Percentiles rank a stretch among this genome's conserved stretches.
These are phyloP conservation scores for Picea glauca DNA, from an alignment of 75 land plant genomes.

Conservation along the genomic window DNA sequence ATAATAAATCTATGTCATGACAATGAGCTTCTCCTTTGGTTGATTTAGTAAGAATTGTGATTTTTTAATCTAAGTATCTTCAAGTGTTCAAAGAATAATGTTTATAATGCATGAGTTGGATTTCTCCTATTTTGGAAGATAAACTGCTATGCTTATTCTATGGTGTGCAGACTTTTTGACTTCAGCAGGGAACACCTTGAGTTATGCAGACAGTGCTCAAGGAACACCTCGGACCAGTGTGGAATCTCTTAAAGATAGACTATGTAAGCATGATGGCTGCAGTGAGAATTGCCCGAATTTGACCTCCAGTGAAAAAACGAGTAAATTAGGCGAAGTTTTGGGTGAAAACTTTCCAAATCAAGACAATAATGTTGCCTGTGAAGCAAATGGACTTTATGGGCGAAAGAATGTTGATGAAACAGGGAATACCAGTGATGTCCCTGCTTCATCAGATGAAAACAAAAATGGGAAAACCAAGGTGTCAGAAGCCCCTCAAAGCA, in stretches of 20 bases:
- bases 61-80: not conserved
- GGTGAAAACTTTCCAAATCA: not conserved
- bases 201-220: not conserved
- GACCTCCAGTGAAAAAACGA: not conserved
- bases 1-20: not conserved
- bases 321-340: not conserved
- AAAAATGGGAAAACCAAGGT: slow-evolving; percentile 4
- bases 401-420: slow-evolving; percentile 2
- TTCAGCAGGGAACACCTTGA: not conserved
- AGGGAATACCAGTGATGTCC: not conserved
- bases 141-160: not conserved
- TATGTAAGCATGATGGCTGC: no score
- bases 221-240: slow-evolving; percentile 3
- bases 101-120: no score
- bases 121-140: not conserved
- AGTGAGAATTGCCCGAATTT: not conserved
- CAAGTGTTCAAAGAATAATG: no score
- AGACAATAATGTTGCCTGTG: not conserved
- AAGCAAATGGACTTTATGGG: not conserved
- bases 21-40: not conserved
- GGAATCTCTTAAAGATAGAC: no score
- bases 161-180: slow-evolving; percentile 4
- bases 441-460: not conserved
- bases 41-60: not conserved
- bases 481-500: not conserved